phyloP scores from a whole-genome alignment of 768 basidiomycete genomes.

The Boletus sp. region DNA sequence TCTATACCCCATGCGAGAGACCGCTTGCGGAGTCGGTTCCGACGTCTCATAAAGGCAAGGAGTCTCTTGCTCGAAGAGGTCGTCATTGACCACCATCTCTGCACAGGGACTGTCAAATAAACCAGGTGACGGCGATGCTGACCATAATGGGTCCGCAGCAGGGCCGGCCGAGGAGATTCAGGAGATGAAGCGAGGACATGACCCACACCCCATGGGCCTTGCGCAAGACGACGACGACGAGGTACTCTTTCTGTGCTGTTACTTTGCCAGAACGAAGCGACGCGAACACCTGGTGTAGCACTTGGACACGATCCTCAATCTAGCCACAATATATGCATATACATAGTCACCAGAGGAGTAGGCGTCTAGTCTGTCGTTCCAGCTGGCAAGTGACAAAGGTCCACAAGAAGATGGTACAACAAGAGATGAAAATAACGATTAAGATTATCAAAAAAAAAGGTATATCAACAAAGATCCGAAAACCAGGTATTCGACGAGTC shows the following conservation, averaged over 20 bases:
- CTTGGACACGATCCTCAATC: background rate
- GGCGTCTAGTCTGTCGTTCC: too few relatives aligned
- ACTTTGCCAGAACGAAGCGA: constrained; percentile 22
- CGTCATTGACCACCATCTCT: constrained; percentile 1
- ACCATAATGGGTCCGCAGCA: background rate
- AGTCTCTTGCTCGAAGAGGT: background rate
- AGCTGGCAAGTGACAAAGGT: background rate
- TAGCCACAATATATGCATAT: too few relatives aligned
- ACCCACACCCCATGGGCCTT: background rate
- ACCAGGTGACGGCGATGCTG: background rate
- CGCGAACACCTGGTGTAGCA: constrained; percentile 5
- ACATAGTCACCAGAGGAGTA: too few relatives aligned
- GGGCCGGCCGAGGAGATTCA: background rate
- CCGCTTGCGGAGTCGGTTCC: constrained; percentile 12
- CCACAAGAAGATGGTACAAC: constrained; percentile 15
- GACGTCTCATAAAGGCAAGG: constrained; percentile 18
- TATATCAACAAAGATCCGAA: constrained; percentile 14
- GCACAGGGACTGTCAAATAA: constrained; percentile 9
- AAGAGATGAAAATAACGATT: background rate
- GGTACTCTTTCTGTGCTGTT: constrained; percentile 25
- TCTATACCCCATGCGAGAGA: background rate
- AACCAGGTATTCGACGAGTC: constrained; percentile 10
- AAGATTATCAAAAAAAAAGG: background rate
- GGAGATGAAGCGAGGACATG: background rate
- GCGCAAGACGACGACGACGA: constrained; percentile 20